A percentile compares a stretch with the other conserved stretches of the same genome.
These are phyloP conservation scores for Trametes sp. DNA, from an alignment of 1,284 basidiomycete genomes.

Conservation along the genomic window DNA sequence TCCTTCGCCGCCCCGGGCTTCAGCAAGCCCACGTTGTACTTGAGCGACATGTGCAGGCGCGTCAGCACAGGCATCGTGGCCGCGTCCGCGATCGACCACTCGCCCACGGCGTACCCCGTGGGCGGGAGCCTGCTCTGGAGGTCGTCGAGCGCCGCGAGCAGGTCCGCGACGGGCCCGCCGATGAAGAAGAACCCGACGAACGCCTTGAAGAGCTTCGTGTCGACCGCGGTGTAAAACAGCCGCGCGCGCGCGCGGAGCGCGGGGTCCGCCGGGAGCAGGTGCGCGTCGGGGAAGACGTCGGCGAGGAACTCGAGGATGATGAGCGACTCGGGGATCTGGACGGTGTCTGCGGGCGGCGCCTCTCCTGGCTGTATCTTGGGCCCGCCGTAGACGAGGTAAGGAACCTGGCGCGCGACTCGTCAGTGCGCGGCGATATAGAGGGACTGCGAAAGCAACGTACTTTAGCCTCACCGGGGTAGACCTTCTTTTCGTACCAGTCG, in stretches of 20 bases:
- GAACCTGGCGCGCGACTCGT: slow-evolving; percentile 43
- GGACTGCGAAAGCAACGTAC: slow-evolving; percentile 37
- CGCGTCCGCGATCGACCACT: slow-evolving; percentile 61
- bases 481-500: slow-evolving; percentile 64
- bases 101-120: slow-evolving; percentile 43
- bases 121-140: slow-evolving; percentile 44
- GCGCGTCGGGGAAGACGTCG: slow-evolving; percentile 54
- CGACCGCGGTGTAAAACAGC: slow-evolving; percentile 62
- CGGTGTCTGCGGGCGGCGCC: slow-evolving; percentile 58
- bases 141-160: slow-evolving; percentile 44
- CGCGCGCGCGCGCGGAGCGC: slow-evolving; percentile 61
- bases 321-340: slow-evolving; percentile 66
- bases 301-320: slow-evolving; percentile 70
- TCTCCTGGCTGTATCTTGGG: slow-evolving; percentile 55
- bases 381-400: slow-evolving; percentile 64
- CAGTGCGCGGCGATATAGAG: slow-evolving; percentile 10
- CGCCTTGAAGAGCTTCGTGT: slow-evolving; percentile 52
- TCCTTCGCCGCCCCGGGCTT: slow-evolving; percentile 37
- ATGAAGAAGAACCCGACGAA: slow-evolving; percentile 39
- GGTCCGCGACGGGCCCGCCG: slow-evolving; percentile 46
- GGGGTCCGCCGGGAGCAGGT: slow-evolving; percentile 60
- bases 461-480: slow-evolving; percentile 65
- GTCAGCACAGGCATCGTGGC: slow-evolving; percentile 50
- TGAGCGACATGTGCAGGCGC: slow-evolving; percentile 37
- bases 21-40: slow-evolving; percentile 41